Evolutionary conservation across 75 land plant genomes (phyloP), one percentile per base, ranked within the genome.

Genomic region (Pinus tabuliformis): DNA sequence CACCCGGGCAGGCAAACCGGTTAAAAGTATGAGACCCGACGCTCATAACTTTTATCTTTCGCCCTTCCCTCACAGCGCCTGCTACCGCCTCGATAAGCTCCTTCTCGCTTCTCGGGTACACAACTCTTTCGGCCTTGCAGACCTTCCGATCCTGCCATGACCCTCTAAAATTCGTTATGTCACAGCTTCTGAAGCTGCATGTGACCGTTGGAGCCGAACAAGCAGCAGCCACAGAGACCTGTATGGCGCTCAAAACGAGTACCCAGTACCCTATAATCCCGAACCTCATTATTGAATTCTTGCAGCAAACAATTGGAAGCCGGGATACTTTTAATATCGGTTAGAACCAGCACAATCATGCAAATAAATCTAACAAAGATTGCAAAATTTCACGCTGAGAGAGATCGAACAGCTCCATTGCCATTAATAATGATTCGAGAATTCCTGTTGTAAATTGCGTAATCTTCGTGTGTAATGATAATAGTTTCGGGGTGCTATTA

Each of bases 31-130:
- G 86, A 8, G 76, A 28, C 14, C 68, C 56, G 8, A 5, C 54
- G 15, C 82, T 82, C 56, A 78, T 59, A 3, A 82, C 87, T 72
- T 85, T 85, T 13, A 85, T 83, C 78, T 83, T 85, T 30, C 57
- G 60, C 58, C 75, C 74, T 68, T 64, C 56, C 26, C 70, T 58
- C 7, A 78, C 75, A 3, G 77, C 87, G 11, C 45, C 72, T 28
- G 85, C 87, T 4, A 85, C 87, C 0, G 85, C 87, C 26, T 73
- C 13, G 57, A 85, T 57, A 6, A 85, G 80, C 33, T 82, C 87
- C 14, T 59, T 52, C 72, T 85, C 87, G 21, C 58, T 66, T 17
- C 36, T 49, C 2, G 86, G 85, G 59, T 83, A 83, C 56, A 62
- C 75, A 26, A 73, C 85, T 58, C 64, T 56, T 7, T 61, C 75